Percentiles rank a stretch among this genome's conserved stretches.
These are phyloP conservation scores for Penicillium ucsense DNA, from an alignment of 495 filamentous ascomycete species.

Conservation along the genomic window DNA sequence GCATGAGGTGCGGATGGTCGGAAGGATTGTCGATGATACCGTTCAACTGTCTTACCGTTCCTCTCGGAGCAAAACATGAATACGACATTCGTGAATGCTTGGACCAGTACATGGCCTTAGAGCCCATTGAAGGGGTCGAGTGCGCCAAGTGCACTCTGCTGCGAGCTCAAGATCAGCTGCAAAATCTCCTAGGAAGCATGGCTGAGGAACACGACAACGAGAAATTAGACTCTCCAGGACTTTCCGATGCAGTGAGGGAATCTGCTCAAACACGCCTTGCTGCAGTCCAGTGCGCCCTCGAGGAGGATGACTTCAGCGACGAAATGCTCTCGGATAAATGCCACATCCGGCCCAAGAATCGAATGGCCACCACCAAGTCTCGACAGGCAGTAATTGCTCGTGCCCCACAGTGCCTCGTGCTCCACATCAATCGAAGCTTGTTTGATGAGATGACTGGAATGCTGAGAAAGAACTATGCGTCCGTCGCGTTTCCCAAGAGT, in stretches of 20 bases:
- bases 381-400: constrained; percentile 79
- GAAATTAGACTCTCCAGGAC: constrained; percentile 11
- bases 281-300: constrained; percentile 57
- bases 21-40: constrained; percentile 81
- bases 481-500: constrained; percentile 60
- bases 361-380: constrained; percentile 69
- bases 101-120: constrained; percentile 74
- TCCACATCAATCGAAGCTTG: constrained; percentile 86
- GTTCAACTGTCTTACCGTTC: constrained; percentile 89
- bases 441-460: constrained; percentile 74
- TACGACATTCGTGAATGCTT: constrained; percentile 69
- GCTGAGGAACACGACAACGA: constrained; percentile 17
- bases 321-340: constrained; percentile 62
- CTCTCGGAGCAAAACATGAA: constrained; percentile 45
- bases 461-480: constrained; percentile 72
- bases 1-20: constrained; percentile 74
- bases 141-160: constrained; percentile 86
- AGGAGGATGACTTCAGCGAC: constrained; percentile 73
- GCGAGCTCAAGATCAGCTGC: constrained; percentile 37
- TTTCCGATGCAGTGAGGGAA: constrained; percentile 22
- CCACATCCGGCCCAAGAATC: constrained; percentile 57
- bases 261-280: constrained; percentile 43
- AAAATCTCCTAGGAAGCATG: constrained; percentile 31
- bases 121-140: constrained; percentile 77
- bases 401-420: constrained; percentile 63